These are phyloP conservation scores for Fusarium clavum DNA, from an alignment of 2,329 filamentous ascomycete species.

Conservation along the genomic window DNA sequence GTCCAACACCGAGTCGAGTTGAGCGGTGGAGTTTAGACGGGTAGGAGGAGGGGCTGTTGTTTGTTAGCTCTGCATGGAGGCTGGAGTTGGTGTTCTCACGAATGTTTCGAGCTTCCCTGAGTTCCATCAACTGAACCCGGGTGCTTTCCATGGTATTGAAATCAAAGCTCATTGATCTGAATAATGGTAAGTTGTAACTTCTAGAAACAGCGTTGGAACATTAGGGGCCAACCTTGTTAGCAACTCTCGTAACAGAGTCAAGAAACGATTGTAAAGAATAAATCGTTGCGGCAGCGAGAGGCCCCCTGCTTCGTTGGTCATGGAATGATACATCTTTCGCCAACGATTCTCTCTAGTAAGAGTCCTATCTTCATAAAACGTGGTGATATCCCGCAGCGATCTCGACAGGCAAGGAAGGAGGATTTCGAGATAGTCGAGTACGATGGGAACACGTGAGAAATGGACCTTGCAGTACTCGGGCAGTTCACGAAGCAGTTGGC, in stretches of 20 bases:
- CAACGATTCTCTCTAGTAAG: conserved; percentile 63
- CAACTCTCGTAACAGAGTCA: conserved; percentile 62
- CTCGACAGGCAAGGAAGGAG: conserved; percentile 66
- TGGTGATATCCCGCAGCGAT: conserved; percentile 65
- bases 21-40: conserved; percentile 51
- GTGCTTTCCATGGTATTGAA: conserved; percentile 64
- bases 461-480: conserved; percentile 66
- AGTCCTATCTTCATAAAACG: conserved; percentile 63
- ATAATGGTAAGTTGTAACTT: conserved; percentile 29
- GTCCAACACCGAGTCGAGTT: conserved; percentile 50
- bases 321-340: conserved; percentile 68
- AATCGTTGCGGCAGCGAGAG: conserved; percentile 65
- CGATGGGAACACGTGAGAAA: conserved; percentile 60
- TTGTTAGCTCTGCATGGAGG: conserved; percentile 19
- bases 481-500: conserved; percentile 63
- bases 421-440: conserved; percentile 67
- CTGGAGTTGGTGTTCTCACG: conserved; percentile 52
- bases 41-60: conserved; percentile 51
- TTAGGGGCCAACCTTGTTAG: conserved; percentile 59
- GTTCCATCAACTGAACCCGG: conserved; percentile 60
- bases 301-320: conserved; percentile 65
- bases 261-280: conserved; percentile 66
- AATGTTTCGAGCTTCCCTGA: conserved; percentile 66
- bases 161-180: conserved; percentile 63
- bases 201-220: neutral